Evolutionary conservation across 768 basidiomycete genomes (phyloP), one percentile per base, ranked within the genome.

Genomic region (Tulasnella sp.): DNA sequence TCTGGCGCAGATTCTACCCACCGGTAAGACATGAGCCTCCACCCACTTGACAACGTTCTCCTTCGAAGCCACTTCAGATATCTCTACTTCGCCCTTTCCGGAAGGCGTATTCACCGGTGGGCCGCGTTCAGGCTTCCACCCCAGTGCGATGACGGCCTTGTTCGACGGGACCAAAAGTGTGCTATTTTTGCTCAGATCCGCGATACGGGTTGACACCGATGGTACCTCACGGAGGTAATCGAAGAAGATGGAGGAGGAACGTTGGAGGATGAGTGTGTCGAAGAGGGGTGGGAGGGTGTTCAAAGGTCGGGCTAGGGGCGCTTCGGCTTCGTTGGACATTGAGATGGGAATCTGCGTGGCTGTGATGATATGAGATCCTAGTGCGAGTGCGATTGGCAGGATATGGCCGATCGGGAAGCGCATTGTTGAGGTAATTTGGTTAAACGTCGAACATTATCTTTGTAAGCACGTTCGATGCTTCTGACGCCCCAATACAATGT

Each of bases 101-200:
- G 43, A 24, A 19, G 63, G 53, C 27, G 26, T 58, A 30, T 55
- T 45, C 1, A 51, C 62, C 23, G 65, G 64, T 17, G 65, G 58
- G 38, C 64, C 64, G 51, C 69, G 67, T 45, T 71, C 67, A 88
- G 91, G 91, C 71, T 93, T 92, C 66, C 82, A 73, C 2, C 82
- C 69, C 55, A 92, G 73, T 3, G 83, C 83, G 80, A 91, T 88
- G 15, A 93, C 81, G 8, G 89, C 91, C 70, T 85, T 87, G 71
- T 95, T 93, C 24, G 86, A 88, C 0, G 91, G 91, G 3, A 84
- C 89, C 44, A 95, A 76, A 9, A 94, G 54, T 0, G 89, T 89
- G 56, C 74, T 70, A 5, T 70, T 74, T 1, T 38, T 56, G 11
- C 61, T 30, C 1, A 27, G 26, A 43, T 62, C 63, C 15, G 44